Percentiles rank a stretch among this genome's conserved stretches.
These are phyloP conservation scores for Sphagnurus paluster DNA, from an alignment of 1,284 basidiomycete genomes.

Conservation along the genomic window DNA sequence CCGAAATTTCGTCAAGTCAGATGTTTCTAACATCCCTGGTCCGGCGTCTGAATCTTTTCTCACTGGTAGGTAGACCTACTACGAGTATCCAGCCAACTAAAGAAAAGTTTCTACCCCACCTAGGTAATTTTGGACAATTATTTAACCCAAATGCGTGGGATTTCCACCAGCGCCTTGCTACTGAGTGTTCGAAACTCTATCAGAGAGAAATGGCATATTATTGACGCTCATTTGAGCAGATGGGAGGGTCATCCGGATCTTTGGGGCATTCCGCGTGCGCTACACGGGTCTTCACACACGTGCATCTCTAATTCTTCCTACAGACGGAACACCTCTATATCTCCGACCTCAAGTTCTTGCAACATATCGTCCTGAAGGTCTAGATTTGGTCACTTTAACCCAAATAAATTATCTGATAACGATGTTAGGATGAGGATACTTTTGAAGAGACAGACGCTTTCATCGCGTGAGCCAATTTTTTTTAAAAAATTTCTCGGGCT, in stretches of 20 bases:
- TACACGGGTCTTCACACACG: neutral
- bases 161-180: slow-evolving; percentile 4
- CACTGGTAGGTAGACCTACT: no score
- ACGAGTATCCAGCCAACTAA: no score
- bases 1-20: no score
- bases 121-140: no score
- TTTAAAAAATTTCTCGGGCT: neutral
- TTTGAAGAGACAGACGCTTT: slow-evolving; percentile 26
- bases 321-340: slow-evolving; percentile 31
- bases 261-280: slow-evolving; percentile 29
- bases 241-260: slow-evolving; percentile 25
- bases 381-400: no score
- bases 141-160: slow-evolving; percentile 8
- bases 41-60: no score
- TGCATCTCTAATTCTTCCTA: neutral
- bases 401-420: no score
- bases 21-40: no score
- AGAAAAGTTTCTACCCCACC: no score
- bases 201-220: neutral
- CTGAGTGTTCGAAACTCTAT: neutral
- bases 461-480: slow-evolving; percentile 18
- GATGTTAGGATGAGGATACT: slow-evolving; percentile 28
- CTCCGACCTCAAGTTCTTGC: slow-evolving; percentile 34
- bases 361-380: slow-evolving; percentile 37
- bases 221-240: slow-evolving; percentile 18